Conservation (phyloP, 371 early-diverging fungal genomes). For the Ordospora pajunii region DNA sequence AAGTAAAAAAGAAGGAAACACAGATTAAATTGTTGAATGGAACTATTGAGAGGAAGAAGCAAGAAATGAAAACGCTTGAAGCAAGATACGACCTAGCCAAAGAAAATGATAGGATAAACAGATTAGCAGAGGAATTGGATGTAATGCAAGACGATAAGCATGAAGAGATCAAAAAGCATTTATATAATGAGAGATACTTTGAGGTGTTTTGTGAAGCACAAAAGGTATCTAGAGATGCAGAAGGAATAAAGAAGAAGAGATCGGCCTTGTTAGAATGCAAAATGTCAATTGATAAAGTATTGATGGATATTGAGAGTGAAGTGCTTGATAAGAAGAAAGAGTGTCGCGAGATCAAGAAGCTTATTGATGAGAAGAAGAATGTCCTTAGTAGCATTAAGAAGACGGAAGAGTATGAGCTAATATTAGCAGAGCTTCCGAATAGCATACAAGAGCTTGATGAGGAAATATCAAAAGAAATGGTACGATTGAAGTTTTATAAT, state of each 20-base stretch:
- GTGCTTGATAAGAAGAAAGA: background rate
- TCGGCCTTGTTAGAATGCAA: background rate
- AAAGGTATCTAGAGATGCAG: background rate
- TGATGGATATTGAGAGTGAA: background rate
- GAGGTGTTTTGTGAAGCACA: background rate
- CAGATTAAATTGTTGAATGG: background rate
- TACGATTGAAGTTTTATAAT: conserved; percentile 37
- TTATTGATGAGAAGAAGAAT: background rate
- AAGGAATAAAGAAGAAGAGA: background rate
- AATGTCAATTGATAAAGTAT: conserved; percentile 14
- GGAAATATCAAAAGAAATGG: conserved; percentile 15
- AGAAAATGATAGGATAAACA: conserved; percentile 26
- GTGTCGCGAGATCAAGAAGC: background rate
- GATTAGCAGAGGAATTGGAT: background rate
- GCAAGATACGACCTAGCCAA: background rate
- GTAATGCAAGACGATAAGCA: background rate
- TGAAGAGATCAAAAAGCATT: conserved; percentile 9
- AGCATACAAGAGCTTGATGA: conserved; percentile 33
- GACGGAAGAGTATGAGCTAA: background rate
- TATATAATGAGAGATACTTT: conserved; percentile 5
- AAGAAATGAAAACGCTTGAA: conserved; percentile 14
- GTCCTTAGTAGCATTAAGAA: background rate
- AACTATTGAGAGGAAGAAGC: conserved; percentile 1
- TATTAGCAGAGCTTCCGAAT: conserved; percentile 14
- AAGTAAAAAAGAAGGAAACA: background rate